A percentile compares a stretch with the other conserved stretches of the same genome.
phyloP scores from a whole-genome alignment of 345 rosid genomes.

The Bruguiera sexangula region DNA sequence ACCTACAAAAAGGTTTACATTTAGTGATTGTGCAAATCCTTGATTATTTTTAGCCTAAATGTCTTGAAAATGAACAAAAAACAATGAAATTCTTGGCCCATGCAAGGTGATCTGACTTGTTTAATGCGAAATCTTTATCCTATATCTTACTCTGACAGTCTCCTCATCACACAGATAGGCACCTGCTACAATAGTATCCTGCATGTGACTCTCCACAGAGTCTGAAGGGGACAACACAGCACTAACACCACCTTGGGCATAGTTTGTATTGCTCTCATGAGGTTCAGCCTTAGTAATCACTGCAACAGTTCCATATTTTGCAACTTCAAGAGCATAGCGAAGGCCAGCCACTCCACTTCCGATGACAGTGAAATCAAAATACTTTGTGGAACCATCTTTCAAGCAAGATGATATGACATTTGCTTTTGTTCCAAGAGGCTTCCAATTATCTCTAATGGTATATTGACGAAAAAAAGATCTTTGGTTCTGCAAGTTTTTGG shows the following conservation, averaged over 20 bases:
- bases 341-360: constrained; percentile 99
- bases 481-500: constrained; percentile 40
- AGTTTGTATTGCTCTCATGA: constrained; percentile 94
- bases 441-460: constrained; percentile 27
- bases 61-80: background rate
- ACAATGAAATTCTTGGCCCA: background rate
- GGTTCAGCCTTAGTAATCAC: constrained; percentile 96
- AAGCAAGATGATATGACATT: constrained; percentile 29
- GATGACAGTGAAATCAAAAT: constrained; percentile 81
- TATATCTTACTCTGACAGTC: constrained; percentile 74
- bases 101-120: background rate
- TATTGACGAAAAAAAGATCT: constrained; percentile 34
- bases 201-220: constrained; percentile 98
- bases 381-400: constrained; percentile 55
- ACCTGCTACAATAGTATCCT: constrained; percentile 92
- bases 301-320: constrained; percentile 84
- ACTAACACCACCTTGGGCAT: constrained; percentile 98
- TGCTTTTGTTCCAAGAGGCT: constrained; percentile 29
- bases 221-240: constrained; percentile 90
- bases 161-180: constrained; percentile 94
- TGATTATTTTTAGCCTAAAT: background rate
- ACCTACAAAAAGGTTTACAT: constrained; percentile 41
- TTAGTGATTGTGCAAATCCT: background rate
- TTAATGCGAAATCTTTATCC: constrained; percentile 3
- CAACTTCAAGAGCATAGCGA: constrained; percentile 90